phyloP scores from a whole-genome alignment of 2,329 filamentous ascomycete genomes.

The Apiospora koreana region DNA sequence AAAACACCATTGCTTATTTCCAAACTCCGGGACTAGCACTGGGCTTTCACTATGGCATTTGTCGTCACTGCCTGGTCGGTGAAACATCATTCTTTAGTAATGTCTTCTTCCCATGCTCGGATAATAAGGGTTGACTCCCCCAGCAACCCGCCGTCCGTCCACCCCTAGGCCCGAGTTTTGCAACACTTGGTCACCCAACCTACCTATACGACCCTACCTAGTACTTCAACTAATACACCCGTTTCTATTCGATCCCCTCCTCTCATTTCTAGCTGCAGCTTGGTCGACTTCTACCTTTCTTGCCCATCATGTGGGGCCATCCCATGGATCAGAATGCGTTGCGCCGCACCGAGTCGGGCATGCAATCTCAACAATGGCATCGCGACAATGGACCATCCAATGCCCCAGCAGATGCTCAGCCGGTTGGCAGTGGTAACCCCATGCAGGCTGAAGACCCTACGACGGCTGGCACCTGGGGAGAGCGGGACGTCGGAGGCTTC shows the following conservation, averaged over 20 bases:
- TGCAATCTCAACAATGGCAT: conserved; percentile 27
- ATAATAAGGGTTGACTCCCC: neutral
- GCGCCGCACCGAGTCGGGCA: conserved; percentile 33
- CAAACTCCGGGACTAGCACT: neutral
- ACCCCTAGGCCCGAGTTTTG: neutral
- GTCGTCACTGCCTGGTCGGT: neutral
- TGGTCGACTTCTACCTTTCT: neutral
- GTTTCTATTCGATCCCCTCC: neutral
- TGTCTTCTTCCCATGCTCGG: neutral
- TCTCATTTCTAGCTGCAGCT: neutral
- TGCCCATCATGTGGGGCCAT: conserved; percentile 33
- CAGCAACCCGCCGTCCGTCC: neutral
- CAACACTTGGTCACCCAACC: neutral
- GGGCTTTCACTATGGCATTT: neutral
- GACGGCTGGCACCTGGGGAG: conserved; percentile 38
- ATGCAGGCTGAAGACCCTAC: conserved; percentile 10
- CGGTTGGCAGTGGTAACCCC: conserved; percentile 3
- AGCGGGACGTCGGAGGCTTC: conserved; percentile 36
- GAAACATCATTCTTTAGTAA: conserved; percentile 6
- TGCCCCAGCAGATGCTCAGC: conserved; percentile 14
- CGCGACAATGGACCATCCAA: conserved; percentile 24
- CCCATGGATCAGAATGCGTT: conserved; percentile 33
- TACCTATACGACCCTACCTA: neutral
- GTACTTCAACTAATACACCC: neutral
- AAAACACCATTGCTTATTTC: conserved; percentile 2